Evolutionary conservation across 768 basidiomycete species (phyloP).

Genomic region (Pleurotus tuoliensis): DNA sequence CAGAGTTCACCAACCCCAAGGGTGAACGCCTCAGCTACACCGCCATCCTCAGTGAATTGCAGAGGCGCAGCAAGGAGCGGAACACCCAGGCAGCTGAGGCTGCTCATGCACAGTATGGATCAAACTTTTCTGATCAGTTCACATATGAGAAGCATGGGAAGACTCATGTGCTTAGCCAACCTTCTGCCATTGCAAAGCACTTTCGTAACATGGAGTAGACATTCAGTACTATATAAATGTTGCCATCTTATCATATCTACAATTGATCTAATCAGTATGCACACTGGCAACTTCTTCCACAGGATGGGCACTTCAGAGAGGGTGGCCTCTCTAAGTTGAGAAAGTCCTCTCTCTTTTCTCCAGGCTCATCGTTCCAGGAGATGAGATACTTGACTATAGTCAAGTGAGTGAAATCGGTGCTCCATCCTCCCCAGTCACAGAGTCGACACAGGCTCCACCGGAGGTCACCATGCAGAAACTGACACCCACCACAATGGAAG

Average conservation of each 20-base stretch:
- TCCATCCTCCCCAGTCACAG: slow-evolving; percentile 48
- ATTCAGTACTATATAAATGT: background rate
- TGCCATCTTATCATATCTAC: background rate
- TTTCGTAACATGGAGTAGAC: background rate
- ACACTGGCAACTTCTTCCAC: slow-evolving; percentile 10
- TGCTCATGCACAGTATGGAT: slow-evolving; percentile 13
- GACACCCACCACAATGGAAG: slow-evolving; percentile 36
- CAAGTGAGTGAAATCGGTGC: slow-evolving; percentile 30
- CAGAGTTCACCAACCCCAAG: slow-evolving; percentile 9
- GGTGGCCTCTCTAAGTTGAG: slow-evolving; percentile 26
- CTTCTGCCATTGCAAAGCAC: slow-evolving; percentile 9
- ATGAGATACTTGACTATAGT: slow-evolving; percentile 41
- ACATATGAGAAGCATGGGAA: slow-evolving; percentile 14
- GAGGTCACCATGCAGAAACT: slow-evolving; percentile 16
- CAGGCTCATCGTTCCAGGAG: slow-evolving; percentile 35
- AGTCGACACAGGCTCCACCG: slow-evolving; percentile 15
- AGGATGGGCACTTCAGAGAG: slow-evolving; percentile 19
- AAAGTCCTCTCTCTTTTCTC: slow-evolving; percentile 28
- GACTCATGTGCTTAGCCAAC: slow-evolving; percentile 10
- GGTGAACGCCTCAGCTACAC: slow-evolving; percentile 14
- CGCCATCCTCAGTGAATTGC: slow-evolving; percentile 8
- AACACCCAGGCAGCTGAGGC: slow-evolving; percentile 8
- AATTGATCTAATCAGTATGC: background rate
- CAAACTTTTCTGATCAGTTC: slow-evolving; percentile 11
- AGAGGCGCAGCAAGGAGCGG: background rate